Conservation (phyloP, 75 land plant genomes). For the Cupressus sempervirens region DNA sequence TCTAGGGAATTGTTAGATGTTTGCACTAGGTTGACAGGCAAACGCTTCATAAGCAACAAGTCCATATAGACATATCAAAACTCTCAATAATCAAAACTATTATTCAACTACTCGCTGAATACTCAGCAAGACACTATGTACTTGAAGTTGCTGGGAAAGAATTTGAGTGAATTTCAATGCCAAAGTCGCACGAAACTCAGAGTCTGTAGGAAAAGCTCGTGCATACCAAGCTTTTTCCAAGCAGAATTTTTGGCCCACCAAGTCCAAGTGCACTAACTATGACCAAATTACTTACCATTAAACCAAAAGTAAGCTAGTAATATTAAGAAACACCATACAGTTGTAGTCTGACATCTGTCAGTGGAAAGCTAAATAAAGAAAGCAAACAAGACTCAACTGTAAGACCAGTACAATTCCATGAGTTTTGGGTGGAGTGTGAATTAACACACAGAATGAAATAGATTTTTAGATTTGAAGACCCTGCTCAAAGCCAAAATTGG, state of each 20-base stretch:
- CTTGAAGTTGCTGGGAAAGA: no score
- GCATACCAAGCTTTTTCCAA: no score
- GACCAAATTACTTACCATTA: background rate
- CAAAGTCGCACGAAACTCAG: no score
- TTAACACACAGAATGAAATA: background rate
- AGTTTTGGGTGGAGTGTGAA: background rate
- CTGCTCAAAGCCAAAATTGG: background rate
- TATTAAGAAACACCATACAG: background rate
- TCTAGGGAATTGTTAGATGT: background rate
- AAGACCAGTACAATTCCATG: background rate
- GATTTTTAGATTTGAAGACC: background rate
- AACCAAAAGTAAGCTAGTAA: background rate
- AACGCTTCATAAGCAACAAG: background rate
- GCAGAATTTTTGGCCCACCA: no score
- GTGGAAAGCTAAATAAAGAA: background rate
- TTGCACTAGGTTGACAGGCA: background rate
- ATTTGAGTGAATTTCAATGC: no score
- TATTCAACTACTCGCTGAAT: no score
- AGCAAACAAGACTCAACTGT: background rate
- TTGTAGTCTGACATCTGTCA: background rate
- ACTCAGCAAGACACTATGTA: no score
- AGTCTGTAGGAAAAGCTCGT: no score
- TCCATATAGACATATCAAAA: background rate
- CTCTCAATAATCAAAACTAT: background rate
- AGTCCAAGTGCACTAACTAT: no score